These are phyloP conservation scores for Aspergillus vadensis DNA, from an alignment of 2,329 filamentous ascomycete genomes.

Conservation along the genomic window DNA sequence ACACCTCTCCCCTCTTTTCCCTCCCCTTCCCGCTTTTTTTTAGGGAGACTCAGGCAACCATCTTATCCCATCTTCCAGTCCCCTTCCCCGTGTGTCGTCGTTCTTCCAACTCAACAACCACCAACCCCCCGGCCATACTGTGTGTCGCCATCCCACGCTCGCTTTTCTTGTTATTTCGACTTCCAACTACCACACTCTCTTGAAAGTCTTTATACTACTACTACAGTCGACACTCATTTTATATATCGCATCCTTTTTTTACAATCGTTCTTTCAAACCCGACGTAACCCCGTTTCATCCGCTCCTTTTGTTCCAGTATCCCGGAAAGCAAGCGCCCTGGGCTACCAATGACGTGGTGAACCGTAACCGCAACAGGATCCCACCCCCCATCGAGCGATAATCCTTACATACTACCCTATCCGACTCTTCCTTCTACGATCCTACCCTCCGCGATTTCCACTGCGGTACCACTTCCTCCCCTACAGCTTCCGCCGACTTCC, in stretches of 20 bases:
- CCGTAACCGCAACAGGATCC: constrained; percentile 17
- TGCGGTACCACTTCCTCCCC: neutral
- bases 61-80: constrained; percentile 5
- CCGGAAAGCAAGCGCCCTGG: constrained; percentile 5
- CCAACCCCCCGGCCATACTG: constrained; percentile 30
- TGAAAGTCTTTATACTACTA: constrained; percentile 19
- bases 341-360: constrained; percentile 28
- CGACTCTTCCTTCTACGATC: constrained; percentile 3
- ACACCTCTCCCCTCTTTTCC: constrained; percentile 1
- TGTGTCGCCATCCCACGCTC: constrained; percentile 36
- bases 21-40: constrained; percentile 6
- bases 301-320: constrained; percentile 18
- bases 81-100: constrained; percentile 5
- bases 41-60: constrained; percentile 16
- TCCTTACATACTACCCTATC: constrained; percentile 9
- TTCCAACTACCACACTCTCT: constrained; percentile 20
- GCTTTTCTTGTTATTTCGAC: constrained; percentile 21
- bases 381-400: constrained; percentile 12
- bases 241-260: constrained; percentile 13
- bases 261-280: constrained; percentile 18
- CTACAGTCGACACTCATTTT: constrained; percentile 17
- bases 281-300: constrained; percentile 18
- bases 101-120: constrained; percentile 8
- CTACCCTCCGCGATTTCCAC: constrained; percentile 9
- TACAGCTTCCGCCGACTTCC: constrained; percentile 15